These are phyloP conservation scores for Delphinella strobiligena DNA, from an alignment of 2,329 filamentous ascomycete species.

Conservation along the genomic window DNA sequence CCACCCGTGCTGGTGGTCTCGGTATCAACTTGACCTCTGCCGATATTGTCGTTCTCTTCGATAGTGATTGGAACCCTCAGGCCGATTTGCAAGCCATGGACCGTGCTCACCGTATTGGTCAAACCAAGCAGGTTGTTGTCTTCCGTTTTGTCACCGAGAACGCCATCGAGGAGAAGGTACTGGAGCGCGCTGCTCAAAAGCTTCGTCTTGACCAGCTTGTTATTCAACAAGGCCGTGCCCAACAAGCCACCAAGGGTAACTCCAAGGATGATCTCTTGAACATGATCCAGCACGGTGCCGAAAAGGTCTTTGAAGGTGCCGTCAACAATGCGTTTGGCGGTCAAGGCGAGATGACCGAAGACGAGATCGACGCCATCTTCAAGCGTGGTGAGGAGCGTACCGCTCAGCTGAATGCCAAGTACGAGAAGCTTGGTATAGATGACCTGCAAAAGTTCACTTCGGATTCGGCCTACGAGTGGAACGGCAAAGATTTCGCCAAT, in stretches of 20 bases:
- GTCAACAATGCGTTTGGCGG: slow-evolving; percentile 48
- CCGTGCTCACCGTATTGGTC: slow-evolving; percentile 92
- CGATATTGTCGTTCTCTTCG: slow-evolving; percentile 91
- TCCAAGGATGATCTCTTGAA: slow-evolving; percentile 92
- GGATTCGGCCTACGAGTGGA: slow-evolving; percentile 98
- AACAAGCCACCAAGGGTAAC: slow-evolving; percentile 77
- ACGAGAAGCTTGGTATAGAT: slow-evolving; percentile 93
- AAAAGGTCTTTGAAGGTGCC: slow-evolving; percentile 75
- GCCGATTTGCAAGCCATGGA: slow-evolving; percentile 99
- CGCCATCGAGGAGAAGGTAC: slow-evolving; percentile 94
- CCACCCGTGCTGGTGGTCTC: slow-evolving; percentile 86
- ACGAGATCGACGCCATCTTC: slow-evolving; percentile 83
- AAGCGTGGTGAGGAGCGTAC: slow-evolving; percentile 79
- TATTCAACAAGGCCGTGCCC: slow-evolving; percentile 91
- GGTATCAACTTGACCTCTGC: slow-evolving; percentile 94
- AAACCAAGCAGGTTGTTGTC: slow-evolving; percentile 94
- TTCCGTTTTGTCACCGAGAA: slow-evolving; percentile 97
- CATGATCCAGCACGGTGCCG: slow-evolving; percentile 99
- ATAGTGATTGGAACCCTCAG: slow-evolving; percentile 98
- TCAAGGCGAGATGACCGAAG: slow-evolving; percentile 59
- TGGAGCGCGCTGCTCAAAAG: slow-evolving; percentile 94
- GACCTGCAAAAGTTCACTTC: slow-evolving; percentile 96
- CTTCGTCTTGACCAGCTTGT: slow-evolving; percentile 91
- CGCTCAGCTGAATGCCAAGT: slow-evolving; percentile 80
- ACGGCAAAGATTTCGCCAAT: slow-evolving; percentile 87